Evolutionary conservation across 179 eudicot genomes (phyloP).

Genomic region (Silene noctiflora): DNA sequence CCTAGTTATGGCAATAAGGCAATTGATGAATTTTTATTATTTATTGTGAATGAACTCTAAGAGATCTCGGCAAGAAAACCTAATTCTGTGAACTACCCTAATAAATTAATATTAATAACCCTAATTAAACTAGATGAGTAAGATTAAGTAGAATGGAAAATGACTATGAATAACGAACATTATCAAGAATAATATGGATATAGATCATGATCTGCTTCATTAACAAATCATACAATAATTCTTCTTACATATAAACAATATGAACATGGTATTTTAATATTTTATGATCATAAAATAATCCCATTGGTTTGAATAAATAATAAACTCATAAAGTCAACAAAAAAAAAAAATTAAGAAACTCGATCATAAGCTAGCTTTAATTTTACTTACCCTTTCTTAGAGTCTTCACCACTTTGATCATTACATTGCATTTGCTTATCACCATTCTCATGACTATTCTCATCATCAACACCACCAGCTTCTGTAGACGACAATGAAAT

Average conservation of each 20-base stretch:
- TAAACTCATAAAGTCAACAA: neutral
- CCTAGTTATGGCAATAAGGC: too few species aligned
- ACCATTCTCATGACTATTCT: slow-evolving; percentile 27
- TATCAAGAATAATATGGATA: neutral
- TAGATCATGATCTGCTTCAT: neutral
- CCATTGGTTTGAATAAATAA: too few species aligned
- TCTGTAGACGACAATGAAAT: slow-evolving; percentile 60
- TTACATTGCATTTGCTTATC: slow-evolving; percentile 20
- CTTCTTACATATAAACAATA: neutral
- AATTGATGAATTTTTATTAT: too few species aligned
- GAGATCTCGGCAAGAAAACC: too few species aligned
- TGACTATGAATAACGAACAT: neutral
- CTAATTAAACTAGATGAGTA: too few species aligned
- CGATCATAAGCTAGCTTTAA: too few species aligned
- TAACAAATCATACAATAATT: too few species aligned
- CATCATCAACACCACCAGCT: slow-evolving; percentile 39
- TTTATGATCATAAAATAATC: neutral
- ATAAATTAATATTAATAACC: too few species aligned
- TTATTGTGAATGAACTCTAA: neutral
- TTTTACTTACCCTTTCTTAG: slow-evolving; percentile 59
- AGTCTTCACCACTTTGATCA: slow-evolving; percentile 51
- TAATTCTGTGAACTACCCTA: too few species aligned
- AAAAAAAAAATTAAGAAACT: too few species aligned
- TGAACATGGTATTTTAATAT: neutral
- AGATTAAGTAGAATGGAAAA: too few species aligned